These are phyloP conservation scores for Lichtheimia ornata DNA, from an alignment of 371 early-diverging fungal genomes.

Conservation along the genomic window DNA sequence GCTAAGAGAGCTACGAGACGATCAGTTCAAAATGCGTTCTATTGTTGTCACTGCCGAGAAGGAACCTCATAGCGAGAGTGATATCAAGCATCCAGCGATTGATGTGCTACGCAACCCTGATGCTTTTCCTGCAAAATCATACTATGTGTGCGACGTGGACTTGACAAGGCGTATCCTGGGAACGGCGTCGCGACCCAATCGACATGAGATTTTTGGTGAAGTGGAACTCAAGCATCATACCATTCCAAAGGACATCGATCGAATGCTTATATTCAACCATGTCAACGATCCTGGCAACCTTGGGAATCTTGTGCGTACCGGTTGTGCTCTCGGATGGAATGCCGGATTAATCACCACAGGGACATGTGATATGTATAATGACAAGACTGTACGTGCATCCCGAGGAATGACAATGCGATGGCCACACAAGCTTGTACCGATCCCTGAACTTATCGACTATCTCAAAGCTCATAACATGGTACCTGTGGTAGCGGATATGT, in stretches of 20 bases:
- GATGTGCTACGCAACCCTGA: constrained; percentile 34
- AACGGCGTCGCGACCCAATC: constrained; percentile 46
- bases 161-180: constrained; percentile 47
- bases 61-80: constrained; percentile 24
- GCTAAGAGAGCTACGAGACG: constrained; percentile 32
- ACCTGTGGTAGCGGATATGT: constrained; percentile 58
- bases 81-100: constrained; percentile 34
- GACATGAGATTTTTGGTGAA: constrained; percentile 51
- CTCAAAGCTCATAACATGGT: constrained; percentile 39
- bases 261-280: constrained; percentile 53
- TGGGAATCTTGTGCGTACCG: constrained; percentile 57
- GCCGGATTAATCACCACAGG: constrained; percentile 46
- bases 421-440: constrained; percentile 29
- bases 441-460: constrained; percentile 27
- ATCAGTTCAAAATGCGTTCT: constrained; percentile 28
- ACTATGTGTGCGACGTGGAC: constrained; percentile 42
- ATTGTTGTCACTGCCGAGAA: constrained; percentile 40
- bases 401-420: constrained; percentile 45
- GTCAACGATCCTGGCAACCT: constrained; percentile 59
- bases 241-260: constrained; percentile 19
- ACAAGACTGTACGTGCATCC: constrained; percentile 56
- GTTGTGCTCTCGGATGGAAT: constrained; percentile 56
- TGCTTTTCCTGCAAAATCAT: constrained; percentile 33
- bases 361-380: constrained; percentile 57
- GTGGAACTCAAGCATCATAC: constrained; percentile 18